Conservation (phyloP, 306 rosid genomes). For the Bauhinia variegata region DNA sequence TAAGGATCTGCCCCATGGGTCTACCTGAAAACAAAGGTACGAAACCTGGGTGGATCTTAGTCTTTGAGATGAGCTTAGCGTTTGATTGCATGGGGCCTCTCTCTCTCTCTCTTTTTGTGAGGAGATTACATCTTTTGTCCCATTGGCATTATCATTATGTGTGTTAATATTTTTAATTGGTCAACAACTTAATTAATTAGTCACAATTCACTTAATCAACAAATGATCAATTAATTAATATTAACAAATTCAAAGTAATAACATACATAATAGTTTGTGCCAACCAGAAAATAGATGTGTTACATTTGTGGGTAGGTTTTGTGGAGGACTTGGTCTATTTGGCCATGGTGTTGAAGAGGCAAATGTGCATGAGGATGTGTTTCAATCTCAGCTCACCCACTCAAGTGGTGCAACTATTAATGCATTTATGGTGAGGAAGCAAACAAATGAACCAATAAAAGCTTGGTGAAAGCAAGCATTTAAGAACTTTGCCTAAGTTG, state of each 20-base stretch:
- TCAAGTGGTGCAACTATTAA: slow-evolving; percentile 41
- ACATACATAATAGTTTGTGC: no score
- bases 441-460: slow-evolving; percentile 8
- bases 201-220: no score
- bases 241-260: no score
- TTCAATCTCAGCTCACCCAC: slow-evolving; percentile 30
- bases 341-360: background rate
- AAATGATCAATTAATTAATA: no score
- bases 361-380: slow-evolving; percentile 3
- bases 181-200: no score
- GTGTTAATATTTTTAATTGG: no score
- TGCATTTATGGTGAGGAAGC: slow-evolving; percentile 21
- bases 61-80: slow-evolving; percentile 17
- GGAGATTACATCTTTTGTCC: no score
- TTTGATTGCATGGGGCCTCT: slow-evolving; percentile 33
- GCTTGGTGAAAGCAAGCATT: slow-evolving; percentile 31
- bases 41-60: slow-evolving; percentile 2
- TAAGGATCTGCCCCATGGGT: slow-evolving; percentile 38
- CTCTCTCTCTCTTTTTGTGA: background rate
- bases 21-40: slow-evolving; percentile 21
- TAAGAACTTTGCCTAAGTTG: slow-evolving; percentile 18
- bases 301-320: background rate
- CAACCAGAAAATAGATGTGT: no score
- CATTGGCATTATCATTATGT: no score
- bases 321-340: slow-evolving; percentile 14